Evolutionary conservation across 306 rosid genomes (phyloP), one percentile per base, ranked within the genome.

Genomic region (Crotalaria pallida): DNA sequence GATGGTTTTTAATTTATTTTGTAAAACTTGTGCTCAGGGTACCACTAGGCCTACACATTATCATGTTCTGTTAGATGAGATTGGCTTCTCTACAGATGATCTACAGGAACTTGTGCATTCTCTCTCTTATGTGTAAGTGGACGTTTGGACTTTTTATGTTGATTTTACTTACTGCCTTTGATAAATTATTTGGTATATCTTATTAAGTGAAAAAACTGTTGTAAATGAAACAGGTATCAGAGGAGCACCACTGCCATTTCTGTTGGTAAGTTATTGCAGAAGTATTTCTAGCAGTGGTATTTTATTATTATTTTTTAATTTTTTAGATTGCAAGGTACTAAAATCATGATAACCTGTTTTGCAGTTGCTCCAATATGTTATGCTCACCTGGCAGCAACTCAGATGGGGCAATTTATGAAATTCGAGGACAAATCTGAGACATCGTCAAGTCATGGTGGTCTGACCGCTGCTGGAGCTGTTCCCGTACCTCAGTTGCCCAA

Each of bases 361-460:
- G 85, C 89, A 93, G 98, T 93, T 75, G 96, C 98, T n/a, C 98
- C 98, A 0, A 72, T 93, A 12, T 90, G 97, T 79, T 93, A 90
- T 73, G 98, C 98, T 0, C 98, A 93, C 79, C 69, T 93, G 72
- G 98, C 98, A 3, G 98, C 98, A 17, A 50, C 89, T 5, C 97
- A 90, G 61, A 61, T 93, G 55, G 91, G 88, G 0, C 94, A 88
- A 65, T 90, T 93, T 23, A 81, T 93, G 73, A 93, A 90, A 10
- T 93, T 87, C 12, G 98, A 93, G 10, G 97, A 88, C 0, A 71
- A 79, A 29, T 91, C 99, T 0, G 99, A 94, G 82, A 88, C 99
- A 1, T 68, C 89, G 4, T 94, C 99, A 0, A 87, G 95, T 77
- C 96, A 87, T 11, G 96, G 96, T 10, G 95, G 92, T 6, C 0